Evolutionary conservation across 1,284 basidiomycete genomes (phyloP).

Genomic region (Puccinia horiana): DNA sequence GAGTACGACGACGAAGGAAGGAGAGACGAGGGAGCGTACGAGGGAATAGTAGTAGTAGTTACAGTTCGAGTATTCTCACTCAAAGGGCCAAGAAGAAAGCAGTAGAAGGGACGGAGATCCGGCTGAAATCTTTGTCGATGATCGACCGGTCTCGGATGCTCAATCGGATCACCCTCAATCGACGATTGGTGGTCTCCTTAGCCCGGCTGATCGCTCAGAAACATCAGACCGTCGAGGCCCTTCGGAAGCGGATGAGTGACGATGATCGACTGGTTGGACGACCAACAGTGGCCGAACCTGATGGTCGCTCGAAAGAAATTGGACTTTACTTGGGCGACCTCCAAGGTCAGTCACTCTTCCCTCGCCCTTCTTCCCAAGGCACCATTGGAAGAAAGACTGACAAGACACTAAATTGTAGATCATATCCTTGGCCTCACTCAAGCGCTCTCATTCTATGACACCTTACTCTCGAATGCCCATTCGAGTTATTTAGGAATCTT

Average conservation of each 20-base stretch:
- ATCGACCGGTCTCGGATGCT: slow-evolving; percentile 61
- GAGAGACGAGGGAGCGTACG: background rate
- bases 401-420: slow-evolving; percentile 61
- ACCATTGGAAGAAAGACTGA: background rate
- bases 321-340: slow-evolving; percentile 85
- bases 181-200: slow-evolving; percentile 79
- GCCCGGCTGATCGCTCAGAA: slow-evolving; percentile 77
- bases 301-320: slow-evolving; percentile 18
- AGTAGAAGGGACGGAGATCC: slow-evolving; percentile 55
- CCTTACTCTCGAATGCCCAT: slow-evolving; percentile 81
- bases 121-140: slow-evolving; percentile 44
- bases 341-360: slow-evolving; percentile 60
- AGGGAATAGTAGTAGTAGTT: background rate
- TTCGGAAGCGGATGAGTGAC: slow-evolving; percentile 70
- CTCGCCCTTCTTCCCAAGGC: background rate
- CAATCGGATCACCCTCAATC: slow-evolving; percentile 74
- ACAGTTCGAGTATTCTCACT: background rate
- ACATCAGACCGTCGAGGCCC: slow-evolving; percentile 75
- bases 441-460: slow-evolving; percentile 83
- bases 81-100: slow-evolving; percentile 47
- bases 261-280: slow-evolving; percentile 46
- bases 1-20: background rate
- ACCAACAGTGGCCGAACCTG: background rate
- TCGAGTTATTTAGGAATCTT: slow-evolving; percentile 80
- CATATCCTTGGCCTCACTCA: slow-evolving; percentile 86